phyloP scores from a whole-genome alignment of 2,329 filamentous ascomycete species.

The Penicillium expansum region DNA sequence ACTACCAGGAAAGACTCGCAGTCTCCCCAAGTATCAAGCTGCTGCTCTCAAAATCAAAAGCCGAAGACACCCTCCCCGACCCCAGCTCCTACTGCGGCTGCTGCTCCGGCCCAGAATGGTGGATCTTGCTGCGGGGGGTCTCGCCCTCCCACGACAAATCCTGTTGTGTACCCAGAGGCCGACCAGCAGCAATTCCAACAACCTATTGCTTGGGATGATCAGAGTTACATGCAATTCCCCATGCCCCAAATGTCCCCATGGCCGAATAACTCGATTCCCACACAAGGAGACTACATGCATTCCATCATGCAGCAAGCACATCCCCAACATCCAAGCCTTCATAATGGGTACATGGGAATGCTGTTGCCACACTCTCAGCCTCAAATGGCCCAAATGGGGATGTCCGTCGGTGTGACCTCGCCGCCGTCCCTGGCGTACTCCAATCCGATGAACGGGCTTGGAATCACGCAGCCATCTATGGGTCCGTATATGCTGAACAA shows the following conservation, averaged over 20 bases:
- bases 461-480: slow-evolving; percentile 18
- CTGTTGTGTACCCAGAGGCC: background rate
- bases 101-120: slow-evolving; percentile 4
- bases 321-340: background rate
- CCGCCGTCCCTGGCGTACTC: slow-evolving; percentile 13
- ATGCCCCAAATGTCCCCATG: slow-evolving; percentile 20
- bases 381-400: background rate
- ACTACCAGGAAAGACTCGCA: background rate
- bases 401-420: slow-evolving; percentile 9
- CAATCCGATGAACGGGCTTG: slow-evolving; percentile 17
- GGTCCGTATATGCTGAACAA: slow-evolving; percentile 10
- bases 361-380: background rate
- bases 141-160: background rate
- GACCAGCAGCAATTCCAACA: slow-evolving; percentile 8
- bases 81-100: background rate
- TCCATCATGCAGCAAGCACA: slow-evolving; percentile 1
- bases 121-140: slow-evolving; percentile 32
- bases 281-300: slow-evolving; percentile 15
- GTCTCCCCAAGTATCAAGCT: slow-evolving; percentile 18
- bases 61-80: slow-evolving; percentile 5
- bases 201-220: slow-evolving; percentile 10
- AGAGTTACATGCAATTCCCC: slow-evolving; percentile 17
- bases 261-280: slow-evolving; percentile 21
- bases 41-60: slow-evolving; percentile 25
- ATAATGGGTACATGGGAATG: slow-evolving; percentile 4